These are phyloP conservation scores for Stylosanthes scabra DNA, from an alignment of 331 rosid species.

Conservation along the genomic window DNA sequence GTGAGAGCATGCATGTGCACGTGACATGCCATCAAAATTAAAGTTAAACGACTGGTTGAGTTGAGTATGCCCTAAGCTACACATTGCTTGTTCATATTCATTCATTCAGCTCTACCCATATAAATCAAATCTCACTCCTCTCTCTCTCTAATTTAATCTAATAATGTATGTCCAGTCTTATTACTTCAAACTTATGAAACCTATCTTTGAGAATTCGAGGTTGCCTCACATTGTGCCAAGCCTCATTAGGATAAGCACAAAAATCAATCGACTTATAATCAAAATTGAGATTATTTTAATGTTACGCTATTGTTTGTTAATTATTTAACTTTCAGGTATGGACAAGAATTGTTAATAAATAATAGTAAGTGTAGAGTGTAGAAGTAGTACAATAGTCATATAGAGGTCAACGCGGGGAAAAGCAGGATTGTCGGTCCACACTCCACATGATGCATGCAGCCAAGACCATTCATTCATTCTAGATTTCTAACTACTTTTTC, in stretches of 20 bases:
- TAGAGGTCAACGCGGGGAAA: conserved; percentile 42
- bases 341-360: neutral
- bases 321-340: neutral
- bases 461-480: neutral
- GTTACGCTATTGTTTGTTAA: neutral
- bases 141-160: too few relatives aligned
- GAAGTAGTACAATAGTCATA: conserved; percentile 36
- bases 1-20: conserved; percentile 48
- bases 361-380: neutral
- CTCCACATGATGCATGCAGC: conserved; percentile 43
- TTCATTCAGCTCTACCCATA: neutral
- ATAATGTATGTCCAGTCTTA: neutral
- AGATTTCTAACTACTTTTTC: conserved; percentile 7
- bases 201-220: neutral
- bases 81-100: conserved; percentile 34
- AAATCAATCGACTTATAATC: neutral
- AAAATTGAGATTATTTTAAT: neutral
- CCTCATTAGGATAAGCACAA: neutral
- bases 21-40: conserved; percentile 38
- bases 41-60: conserved; percentile 46
- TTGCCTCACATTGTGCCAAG: conserved; percentile 1
- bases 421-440: conserved; percentile 47
- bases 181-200: conserved; percentile 20
- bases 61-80: conserved; percentile 62
- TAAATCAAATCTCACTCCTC: neutral